Evolutionary conservation across 495 filamentous ascomycete genomes (phyloP).

Genomic region (Penicillium samsonianum): DNA sequence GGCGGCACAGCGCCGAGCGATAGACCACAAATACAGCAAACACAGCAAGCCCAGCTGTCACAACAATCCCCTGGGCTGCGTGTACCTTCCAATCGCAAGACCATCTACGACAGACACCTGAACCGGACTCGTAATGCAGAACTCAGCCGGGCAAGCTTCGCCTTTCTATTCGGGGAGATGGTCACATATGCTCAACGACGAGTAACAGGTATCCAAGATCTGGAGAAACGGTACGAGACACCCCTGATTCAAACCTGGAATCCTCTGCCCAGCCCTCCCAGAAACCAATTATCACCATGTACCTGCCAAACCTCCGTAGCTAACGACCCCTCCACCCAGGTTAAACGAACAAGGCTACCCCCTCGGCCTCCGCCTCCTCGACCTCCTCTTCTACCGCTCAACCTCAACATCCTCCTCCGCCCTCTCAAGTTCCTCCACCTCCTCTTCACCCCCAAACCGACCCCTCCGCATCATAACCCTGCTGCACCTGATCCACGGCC

Average conservation of each 20-base stretch:
- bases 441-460: slow-evolving; percentile 65
- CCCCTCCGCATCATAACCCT: slow-evolving; percentile 88
- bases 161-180: slow-evolving; percentile 96
- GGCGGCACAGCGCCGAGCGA: slow-evolving; percentile 30
- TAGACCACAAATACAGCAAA: slow-evolving; percentile 20
- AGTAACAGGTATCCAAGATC: slow-evolving; percentile 87
- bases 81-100: slow-evolving; percentile 92
- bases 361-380: slow-evolving; percentile 89
- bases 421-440: slow-evolving; percentile 75
- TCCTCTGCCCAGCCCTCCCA: neutral
- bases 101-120: slow-evolving; percentile 94
- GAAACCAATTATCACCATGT: neutral
- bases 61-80: slow-evolving; percentile 66
- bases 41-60: slow-evolving; percentile 37
- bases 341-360: slow-evolving; percentile 95
- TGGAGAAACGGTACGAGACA: slow-evolving; percentile 78
- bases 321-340: slow-evolving; percentile 45
- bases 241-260: neutral
- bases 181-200: slow-evolving; percentile 89
- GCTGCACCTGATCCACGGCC: slow-evolving; percentile 89
- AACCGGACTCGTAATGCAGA: slow-evolving; percentile 85
- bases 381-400: slow-evolving; percentile 78
- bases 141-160: slow-evolving; percentile 88
- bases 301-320: neutral
- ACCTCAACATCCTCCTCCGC: slow-evolving; percentile 70